Evolutionary conservation across 2,329 filamentous ascomycete genomes (phyloP), one percentile per base, ranked within the genome.

Genomic region (Beauveria caledonica): DNA sequence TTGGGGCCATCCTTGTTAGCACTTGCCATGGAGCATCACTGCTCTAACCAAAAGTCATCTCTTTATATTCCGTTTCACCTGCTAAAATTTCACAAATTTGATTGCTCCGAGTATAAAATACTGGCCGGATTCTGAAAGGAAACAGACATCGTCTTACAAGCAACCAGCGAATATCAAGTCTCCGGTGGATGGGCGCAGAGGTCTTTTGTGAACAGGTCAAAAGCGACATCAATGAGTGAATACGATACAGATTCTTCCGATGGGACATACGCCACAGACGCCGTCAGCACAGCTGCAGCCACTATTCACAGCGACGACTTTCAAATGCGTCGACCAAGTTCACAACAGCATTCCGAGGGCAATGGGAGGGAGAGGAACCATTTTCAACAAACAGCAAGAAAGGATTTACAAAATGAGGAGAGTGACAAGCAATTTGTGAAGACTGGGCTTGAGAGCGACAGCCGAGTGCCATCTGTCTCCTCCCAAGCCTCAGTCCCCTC

Each of bases 221-320:
- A 27, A 42, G 3, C 4, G 6, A 9, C 3, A 15, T n/a, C 15
- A 27, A 57, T 57, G 54, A 25, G 49, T 19, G 21, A 45, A 33
- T 3, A 48, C 11, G 6, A 10, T 29, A n/a, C 3, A 6, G 9
- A 25, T 23, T 39, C 9, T 23, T 48, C 21, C 13, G 33, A 27
- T 21, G 10, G 17, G 9, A 15, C 9, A 29, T 4, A 39, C 4
- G 25, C 6, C 25, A 13, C 3, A 15, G 25, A 15, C 5, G 36
- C 44, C 3, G 19, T 62, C 25, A 55, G 55, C 44, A 50, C 44
- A 21, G 36, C 50, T 29, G 55, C 19, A 15, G 60, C 60, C 21
- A 54, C 55, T 3, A 55, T 62, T 17, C 60, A 54, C 29, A 62
- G 60, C 17, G 60, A 62, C 40, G 60, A 62, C 45, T 62, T 55